phyloP scores from a whole-genome alignment of 2,329 filamentous ascomycete genomes.

The Exserohilum rostratum region DNA sequence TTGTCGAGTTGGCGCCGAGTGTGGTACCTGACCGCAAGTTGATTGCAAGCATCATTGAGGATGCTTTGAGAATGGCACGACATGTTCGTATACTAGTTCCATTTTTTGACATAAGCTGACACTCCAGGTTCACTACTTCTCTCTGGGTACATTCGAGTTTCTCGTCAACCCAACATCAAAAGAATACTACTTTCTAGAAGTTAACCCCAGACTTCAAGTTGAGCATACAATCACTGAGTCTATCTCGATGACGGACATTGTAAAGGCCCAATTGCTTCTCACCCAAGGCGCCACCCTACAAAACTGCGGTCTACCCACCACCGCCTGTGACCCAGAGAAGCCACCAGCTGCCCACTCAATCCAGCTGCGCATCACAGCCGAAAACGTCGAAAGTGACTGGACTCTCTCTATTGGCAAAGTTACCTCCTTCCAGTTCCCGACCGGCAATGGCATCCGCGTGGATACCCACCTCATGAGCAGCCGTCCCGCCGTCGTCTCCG shows the following conservation, averaged over 20 bases:
- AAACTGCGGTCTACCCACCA: conserved; percentile 42
- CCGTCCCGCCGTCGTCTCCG: conserved; percentile 54
- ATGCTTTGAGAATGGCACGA: conserved; percentile 60
- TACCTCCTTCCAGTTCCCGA: conserved; percentile 59
- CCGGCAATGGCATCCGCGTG: conserved; percentile 63
- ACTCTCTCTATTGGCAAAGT: conserved; percentile 67
- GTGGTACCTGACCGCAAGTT: conserved; percentile 54
- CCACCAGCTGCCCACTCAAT: conserved; percentile 56
- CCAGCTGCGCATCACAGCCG: conserved; percentile 64
- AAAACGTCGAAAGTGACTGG: conserved; percentile 60
- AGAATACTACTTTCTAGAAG: conserved; percentile 65
- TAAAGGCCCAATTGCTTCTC: conserved; percentile 60
- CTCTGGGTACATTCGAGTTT: conserved; percentile 70
- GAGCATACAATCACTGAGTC: conserved; percentile 67
- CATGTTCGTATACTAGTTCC: conserved; percentile 39
- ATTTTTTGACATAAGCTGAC: no score
- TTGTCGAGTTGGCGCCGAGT: conserved; percentile 65
- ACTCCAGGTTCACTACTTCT: conserved; percentile 59
- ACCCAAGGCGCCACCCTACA: conserved; percentile 57
- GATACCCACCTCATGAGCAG: conserved; percentile 61
- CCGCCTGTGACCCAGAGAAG: conserved; percentile 32
- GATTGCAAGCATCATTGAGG: conserved; percentile 58
- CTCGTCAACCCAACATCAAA: conserved; percentile 58
- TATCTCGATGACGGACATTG: conserved; percentile 61
- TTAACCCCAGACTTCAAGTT: conserved; percentile 66